phyloP scores from a whole-genome alignment of 2,329 filamentous ascomycete species.

The Ophiosphaerella korrae region DNA sequence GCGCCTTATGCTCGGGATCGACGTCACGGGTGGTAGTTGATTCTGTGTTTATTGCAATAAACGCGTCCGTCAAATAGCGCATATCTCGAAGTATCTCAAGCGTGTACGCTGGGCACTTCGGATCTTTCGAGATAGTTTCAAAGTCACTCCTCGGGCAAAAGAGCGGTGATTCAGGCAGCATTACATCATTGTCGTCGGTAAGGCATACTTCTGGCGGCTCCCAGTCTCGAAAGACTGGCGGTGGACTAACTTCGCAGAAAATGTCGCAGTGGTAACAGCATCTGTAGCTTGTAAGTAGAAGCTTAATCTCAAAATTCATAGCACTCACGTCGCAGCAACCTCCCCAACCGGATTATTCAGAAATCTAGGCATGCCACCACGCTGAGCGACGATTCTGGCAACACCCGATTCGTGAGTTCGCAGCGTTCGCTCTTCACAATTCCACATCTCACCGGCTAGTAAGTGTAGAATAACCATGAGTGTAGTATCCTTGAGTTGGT shows the following conservation, averaged over 20 bases:
- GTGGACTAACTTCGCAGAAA: constrained; percentile 30
- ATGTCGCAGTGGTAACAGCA: constrained; percentile 33
- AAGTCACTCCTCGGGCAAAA: constrained; percentile 34
- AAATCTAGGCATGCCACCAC: constrained; percentile 27
- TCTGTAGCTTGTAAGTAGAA: constrained; percentile 17
- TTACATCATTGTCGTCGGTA: background rate
- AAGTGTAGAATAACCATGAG: constrained; percentile 39
- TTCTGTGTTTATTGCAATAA: constrained; percentile 17
- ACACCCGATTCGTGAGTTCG: constrained; percentile 32
- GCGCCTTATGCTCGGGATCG: constrained; percentile 4
- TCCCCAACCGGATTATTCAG: constrained; percentile 22
- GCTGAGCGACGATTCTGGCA: constrained; percentile 25
- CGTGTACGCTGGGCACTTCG: constrained; percentile 27
- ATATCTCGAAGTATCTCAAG: constrained; percentile 37
- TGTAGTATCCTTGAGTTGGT: constrained; percentile 27
- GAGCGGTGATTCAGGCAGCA: constrained; percentile 42
- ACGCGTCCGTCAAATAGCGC: constrained; percentile 38
- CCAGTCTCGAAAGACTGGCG: constrained; percentile 22
- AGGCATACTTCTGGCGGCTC: constrained; percentile 6
- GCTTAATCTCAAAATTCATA: background rate
- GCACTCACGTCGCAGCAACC: constrained; percentile 29
- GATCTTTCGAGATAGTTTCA: constrained; percentile 21
- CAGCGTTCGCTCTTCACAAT: constrained; percentile 33
- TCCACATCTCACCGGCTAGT: constrained; percentile 38
- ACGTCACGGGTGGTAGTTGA: constrained; percentile 5